These are phyloP conservation scores for Microdochium trichocladiopsis DNA, from an alignment of 2,329 filamentous ascomycete genomes.

Conservation along the genomic window DNA sequence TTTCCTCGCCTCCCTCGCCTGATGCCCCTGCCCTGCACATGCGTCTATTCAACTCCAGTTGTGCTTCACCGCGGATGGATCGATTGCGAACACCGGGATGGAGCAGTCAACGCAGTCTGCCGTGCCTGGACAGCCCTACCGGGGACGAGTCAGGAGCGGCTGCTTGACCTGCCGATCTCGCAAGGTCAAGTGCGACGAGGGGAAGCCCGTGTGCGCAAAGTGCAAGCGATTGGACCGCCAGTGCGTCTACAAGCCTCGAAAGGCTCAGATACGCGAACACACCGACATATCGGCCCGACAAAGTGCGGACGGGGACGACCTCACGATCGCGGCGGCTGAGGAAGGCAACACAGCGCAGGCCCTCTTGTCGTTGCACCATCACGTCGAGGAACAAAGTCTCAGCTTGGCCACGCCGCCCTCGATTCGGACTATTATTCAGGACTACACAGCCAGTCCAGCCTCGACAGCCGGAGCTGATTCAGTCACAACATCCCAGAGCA, in stretches of 20 bases:
- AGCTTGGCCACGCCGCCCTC: too few relatives aligned
- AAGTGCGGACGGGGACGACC: neutral
- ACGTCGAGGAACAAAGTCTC: too few relatives aligned
- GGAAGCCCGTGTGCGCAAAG: conserved; percentile 7
- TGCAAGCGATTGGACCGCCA: conserved; percentile 6
- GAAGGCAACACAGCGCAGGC: neutral
- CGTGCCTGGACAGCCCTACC: conserved; percentile 3
- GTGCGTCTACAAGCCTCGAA: conserved; percentile 8
- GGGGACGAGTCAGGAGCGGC: conserved; percentile 12
- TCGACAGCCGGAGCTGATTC: neutral
- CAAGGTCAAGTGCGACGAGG: conserved; percentile 4
- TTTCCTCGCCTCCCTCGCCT: neutral
- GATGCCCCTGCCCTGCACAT: neutral
- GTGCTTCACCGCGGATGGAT: too few relatives aligned
- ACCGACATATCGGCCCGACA: neutral
- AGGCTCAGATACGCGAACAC: neutral
- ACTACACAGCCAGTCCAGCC: neutral
- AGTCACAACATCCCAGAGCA: neutral
- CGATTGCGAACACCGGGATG: neutral
- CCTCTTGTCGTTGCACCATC: neutral
- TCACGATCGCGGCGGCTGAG: neutral
- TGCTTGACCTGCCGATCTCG: conserved; percentile 12
- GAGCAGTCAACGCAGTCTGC: neutral
- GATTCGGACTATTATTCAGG: too few relatives aligned
- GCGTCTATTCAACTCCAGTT: too few relatives aligned